These are phyloP conservation scores for Akanthomyces muscarius DNA, from an alignment of 2,329 filamentous ascomycete species.

Conservation along the genomic window DNA sequence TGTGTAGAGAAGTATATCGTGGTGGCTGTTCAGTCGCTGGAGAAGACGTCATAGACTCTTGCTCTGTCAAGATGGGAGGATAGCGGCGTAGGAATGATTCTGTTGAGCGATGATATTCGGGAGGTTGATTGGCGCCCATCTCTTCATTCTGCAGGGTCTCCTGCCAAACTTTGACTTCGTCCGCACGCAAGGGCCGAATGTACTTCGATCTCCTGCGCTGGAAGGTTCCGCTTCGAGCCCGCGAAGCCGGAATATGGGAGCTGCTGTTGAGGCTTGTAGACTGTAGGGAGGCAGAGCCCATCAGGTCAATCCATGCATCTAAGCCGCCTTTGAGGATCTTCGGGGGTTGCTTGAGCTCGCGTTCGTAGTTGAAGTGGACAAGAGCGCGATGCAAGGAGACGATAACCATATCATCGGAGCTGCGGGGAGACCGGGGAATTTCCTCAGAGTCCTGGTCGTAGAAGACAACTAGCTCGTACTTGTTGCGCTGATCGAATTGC, in stretches of 20 bases:
- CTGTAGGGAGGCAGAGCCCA: conserved; percentile 63
- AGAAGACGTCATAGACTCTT: conserved; percentile 56
- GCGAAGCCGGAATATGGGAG: conserved; percentile 20
- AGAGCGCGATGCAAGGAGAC: conserved; percentile 74
- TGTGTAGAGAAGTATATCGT: conserved; percentile 27
- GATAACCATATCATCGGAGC: conserved; percentile 51
- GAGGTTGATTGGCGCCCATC: conserved; percentile 45
- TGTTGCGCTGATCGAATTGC: conserved; percentile 66
- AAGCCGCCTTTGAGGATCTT: conserved; percentile 79
- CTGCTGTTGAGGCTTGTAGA: conserved; percentile 30
- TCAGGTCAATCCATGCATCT: conserved; percentile 79
- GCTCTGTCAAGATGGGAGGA: conserved; percentile 62
- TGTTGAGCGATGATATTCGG: conserved; percentile 61
- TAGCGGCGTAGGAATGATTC: conserved; percentile 83
- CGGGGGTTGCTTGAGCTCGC: conserved; percentile 67
- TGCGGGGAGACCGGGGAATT: conserved; percentile 37
- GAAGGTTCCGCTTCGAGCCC: conserved; percentile 30
- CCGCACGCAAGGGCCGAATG: conserved; percentile 67
- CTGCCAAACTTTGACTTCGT: conserved; percentile 79
- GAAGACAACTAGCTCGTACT: conserved; percentile 84
- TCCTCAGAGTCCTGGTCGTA: conserved; percentile 69
- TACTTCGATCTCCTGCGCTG: conserved; percentile 42
- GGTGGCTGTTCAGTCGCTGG: conserved; percentile 23
- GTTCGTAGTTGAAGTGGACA: conserved; percentile 76
- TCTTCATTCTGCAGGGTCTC: conserved; percentile 67